Evolutionary conservation across 2,329 filamentous ascomycete species (phyloP).

Genomic region (Pyricularia sp.): DNA sequence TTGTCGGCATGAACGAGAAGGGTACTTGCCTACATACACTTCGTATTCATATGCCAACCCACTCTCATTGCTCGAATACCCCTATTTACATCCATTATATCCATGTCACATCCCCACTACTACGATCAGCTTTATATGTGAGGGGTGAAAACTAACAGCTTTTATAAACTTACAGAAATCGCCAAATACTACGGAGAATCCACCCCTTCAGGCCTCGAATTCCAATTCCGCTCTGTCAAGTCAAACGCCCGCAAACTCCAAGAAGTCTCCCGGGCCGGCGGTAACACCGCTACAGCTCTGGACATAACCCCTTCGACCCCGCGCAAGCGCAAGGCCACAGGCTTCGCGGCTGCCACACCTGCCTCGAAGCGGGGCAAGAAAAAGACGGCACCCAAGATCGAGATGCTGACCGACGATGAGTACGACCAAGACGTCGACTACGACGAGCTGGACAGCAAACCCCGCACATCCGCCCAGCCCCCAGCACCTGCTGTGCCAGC

Average conservation of each 20-base stretch:
- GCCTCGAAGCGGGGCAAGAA: conserved; percentile 5
- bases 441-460: conserved; percentile 17
- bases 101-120: background rate
- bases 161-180: conserved; percentile 35
- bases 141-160: background rate
- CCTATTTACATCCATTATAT: background rate
- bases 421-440: conserved; percentile 18
- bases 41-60: background rate
- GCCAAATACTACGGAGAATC: conserved; percentile 51
- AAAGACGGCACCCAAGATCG: conserved; percentile 7
- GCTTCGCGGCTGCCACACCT: background rate
- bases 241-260: conserved; percentile 39
- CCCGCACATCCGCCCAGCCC: background rate
- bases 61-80: background rate
- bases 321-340: conserved; percentile 8
- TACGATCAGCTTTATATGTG: background rate
- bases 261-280: conserved; percentile 30
- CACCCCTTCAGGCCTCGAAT: conserved; percentile 47
- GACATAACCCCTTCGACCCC: conserved; percentile 18
- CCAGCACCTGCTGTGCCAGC: background rate
- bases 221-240: conserved; percentile 50
- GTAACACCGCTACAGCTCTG: conserved; percentile 29
- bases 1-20: conserved; percentile 27
- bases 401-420: conserved; percentile 13
- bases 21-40: conserved; percentile 23